Conservation (phyloP, 129 eudicot species). For the Ambrosia trifida region DNA sequence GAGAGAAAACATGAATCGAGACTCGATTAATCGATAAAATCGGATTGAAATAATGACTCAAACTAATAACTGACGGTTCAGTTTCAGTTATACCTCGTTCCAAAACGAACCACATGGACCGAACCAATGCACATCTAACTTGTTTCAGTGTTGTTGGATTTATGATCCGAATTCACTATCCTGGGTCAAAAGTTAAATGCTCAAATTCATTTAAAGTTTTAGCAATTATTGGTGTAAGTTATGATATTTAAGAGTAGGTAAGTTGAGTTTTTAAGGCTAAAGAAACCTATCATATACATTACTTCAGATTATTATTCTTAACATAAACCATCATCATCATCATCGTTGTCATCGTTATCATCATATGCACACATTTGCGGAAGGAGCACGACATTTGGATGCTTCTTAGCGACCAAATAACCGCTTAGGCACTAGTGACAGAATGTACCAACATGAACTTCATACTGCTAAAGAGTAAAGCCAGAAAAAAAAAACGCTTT, state of each 20-base stretch:
- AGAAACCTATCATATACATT: neutral
- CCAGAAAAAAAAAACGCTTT: neutral
- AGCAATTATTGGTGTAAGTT: neutral
- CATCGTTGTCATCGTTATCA: neutral
- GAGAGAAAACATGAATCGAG: too few species aligned
- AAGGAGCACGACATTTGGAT: neutral
- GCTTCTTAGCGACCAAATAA: neutral
- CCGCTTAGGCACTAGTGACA: neutral
- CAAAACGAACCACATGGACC: too few species aligned
- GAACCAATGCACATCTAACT: too few species aligned
- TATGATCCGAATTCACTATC: too few species aligned
- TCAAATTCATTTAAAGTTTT: too few species aligned
- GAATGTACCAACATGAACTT: slow-evolving; percentile 5
- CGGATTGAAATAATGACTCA: too few species aligned
- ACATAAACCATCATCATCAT: neutral
- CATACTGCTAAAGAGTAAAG: neutral
- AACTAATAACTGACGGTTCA: too few species aligned
- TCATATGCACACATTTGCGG: neutral
- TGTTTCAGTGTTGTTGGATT: too few species aligned
- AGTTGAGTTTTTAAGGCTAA: slow-evolving; percentile 10
- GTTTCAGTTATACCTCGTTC: too few species aligned
- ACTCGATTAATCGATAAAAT: too few species aligned
- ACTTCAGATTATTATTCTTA: too few species aligned
- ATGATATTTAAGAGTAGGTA: neutral
- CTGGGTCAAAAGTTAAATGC: too few species aligned